phyloP scores from a whole-genome alignment of 768 basidiomycete genomes.

The Boletellus sp. region DNA sequence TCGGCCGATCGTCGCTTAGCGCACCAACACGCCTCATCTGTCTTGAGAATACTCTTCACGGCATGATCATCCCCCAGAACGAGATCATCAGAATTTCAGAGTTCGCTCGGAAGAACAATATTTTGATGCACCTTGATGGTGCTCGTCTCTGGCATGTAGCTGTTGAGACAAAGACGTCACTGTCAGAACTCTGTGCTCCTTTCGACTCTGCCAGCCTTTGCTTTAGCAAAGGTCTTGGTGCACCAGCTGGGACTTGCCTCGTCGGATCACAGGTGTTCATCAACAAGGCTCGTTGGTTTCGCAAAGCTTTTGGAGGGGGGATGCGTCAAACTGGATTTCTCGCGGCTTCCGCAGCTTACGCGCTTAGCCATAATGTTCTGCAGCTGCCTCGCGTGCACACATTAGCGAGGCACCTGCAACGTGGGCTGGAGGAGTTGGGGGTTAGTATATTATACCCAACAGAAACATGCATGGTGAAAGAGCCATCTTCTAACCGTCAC shows the following conservation, averaged over 20 bases:
- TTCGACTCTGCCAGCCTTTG: slow-evolving; percentile 93
- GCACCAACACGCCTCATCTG: slow-evolving; percentile 84
- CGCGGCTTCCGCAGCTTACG: slow-evolving; percentile 80
- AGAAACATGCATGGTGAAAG: slow-evolving; percentile 89
- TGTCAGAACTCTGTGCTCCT: slow-evolving; percentile 79
- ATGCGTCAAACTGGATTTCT: slow-evolving; percentile 92
- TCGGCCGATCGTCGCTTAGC: slow-evolving; percentile 34
- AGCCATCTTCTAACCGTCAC: not conserved
- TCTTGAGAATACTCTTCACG: slow-evolving; percentile 92
- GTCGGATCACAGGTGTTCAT: slow-evolving; percentile 81
- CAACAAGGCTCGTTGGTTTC: slow-evolving; percentile 74
- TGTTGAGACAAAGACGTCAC: slow-evolving; percentile 58
- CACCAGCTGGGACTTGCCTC: slow-evolving; percentile 80
- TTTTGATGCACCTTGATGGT: slow-evolving; percentile 89
- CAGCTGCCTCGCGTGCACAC: slow-evolving; percentile 70
- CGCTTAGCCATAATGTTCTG: slow-evolving; percentile 79
- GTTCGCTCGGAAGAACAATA: slow-evolving; percentile 62
- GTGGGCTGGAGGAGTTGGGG: slow-evolving; percentile 69
- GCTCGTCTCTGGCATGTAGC: slow-evolving; percentile 97
- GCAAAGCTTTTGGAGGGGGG: slow-evolving; percentile 93
- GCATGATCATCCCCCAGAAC: slow-evolving; percentile 86
- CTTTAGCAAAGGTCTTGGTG: slow-evolving; percentile 95
- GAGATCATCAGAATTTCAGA: slow-evolving; percentile 81
- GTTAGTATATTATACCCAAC: slow-evolving; percentile 65
- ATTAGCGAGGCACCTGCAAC: slow-evolving; percentile 67